A percentile compares a stretch with the other conserved stretches of the same genome.
These are phyloP conservation scores for Colletotrichum tamarilloi DNA, from an alignment of 2,329 filamentous ascomycete genomes.

Conservation along the genomic window DNA sequence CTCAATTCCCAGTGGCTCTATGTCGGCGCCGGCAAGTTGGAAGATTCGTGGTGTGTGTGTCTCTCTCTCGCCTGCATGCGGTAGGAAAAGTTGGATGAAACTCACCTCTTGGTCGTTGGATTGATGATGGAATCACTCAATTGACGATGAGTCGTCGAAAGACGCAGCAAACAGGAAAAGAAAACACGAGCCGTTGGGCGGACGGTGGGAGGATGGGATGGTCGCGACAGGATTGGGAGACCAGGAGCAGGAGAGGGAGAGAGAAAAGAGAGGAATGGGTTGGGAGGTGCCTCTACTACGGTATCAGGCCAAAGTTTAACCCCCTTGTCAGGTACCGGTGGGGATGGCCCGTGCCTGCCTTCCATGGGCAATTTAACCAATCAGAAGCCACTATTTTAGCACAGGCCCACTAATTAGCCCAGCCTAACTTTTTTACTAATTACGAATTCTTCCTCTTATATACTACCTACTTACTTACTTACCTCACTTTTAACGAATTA, in stretches of 20 bases:
- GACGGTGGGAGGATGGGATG: slow-evolving; percentile 36
- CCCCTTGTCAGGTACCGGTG: too few species aligned
- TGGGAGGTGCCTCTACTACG: slow-evolving; percentile 34
- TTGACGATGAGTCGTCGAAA: slow-evolving; percentile 24
- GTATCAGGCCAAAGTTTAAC: too few species aligned
- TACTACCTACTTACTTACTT: too few species aligned
- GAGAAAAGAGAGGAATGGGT: slow-evolving; percentile 38
- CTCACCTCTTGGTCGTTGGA: slow-evolving; percentile 22
- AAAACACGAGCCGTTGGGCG: slow-evolving; percentile 35
- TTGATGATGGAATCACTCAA: slow-evolving; percentile 23
- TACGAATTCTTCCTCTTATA: too few species aligned
- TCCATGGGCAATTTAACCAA: too few species aligned
- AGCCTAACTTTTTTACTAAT: too few species aligned
- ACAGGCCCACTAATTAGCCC: too few species aligned
- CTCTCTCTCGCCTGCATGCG: neutral
- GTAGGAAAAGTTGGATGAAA: neutral
- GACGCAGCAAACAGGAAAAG: slow-evolving; percentile 37
- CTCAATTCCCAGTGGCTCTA: slow-evolving; percentile 14
- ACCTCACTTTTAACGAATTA: too few species aligned
- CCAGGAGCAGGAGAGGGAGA: slow-evolving; percentile 36
- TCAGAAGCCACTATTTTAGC: too few species aligned
- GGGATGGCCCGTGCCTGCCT: too few species aligned
- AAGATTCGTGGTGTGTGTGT: neutral
- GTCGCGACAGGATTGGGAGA: slow-evolving; percentile 34
- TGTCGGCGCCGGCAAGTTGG: slow-evolving; percentile 9